Evolutionary conservation across 208 protist species (phyloP).

Genomic region (Leishmania aethiopica): DNA sequence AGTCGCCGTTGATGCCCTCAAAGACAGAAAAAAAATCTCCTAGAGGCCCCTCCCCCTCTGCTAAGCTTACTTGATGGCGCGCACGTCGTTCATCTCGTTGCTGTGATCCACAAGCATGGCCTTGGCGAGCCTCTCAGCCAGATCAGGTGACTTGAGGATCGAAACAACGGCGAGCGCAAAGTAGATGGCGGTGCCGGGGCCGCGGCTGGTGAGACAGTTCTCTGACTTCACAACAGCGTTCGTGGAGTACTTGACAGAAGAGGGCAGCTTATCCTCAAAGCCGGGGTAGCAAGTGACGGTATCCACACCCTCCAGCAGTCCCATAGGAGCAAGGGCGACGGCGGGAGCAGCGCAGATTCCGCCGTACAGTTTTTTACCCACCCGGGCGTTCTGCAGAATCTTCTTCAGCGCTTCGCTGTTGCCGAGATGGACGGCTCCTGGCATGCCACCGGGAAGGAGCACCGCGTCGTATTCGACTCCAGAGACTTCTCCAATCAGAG

Average conservation of each 20-base stretch:
- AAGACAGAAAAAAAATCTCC: not conserved
- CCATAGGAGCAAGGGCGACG: conserved; percentile 63
- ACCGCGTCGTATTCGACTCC: conserved; percentile 72
- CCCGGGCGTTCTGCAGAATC: conserved; percentile 63
- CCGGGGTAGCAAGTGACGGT: conserved; percentile 81
- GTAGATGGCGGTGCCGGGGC: conserved; percentile 84
- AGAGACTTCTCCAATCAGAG: conserved; percentile 63
- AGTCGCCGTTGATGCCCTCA: not conserved
- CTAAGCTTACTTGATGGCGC: conserved; percentile 15
- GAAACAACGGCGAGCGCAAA: conserved; percentile 81
- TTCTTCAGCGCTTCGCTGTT: conserved; percentile 65
- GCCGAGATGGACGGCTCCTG: conserved; percentile 71
- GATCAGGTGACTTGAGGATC: conserved; percentile 60
- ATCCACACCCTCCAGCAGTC: conserved; percentile 74
- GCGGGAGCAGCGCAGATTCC: conserved; percentile 87
- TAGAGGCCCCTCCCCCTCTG: not conserved
- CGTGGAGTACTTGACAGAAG: conserved; percentile 50
- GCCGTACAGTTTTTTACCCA: conserved; percentile 74
- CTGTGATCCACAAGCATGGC: conserved; percentile 68
- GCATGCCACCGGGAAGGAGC: conserved; percentile 81
- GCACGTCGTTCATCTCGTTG: conserved; percentile 32
- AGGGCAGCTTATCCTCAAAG: conserved; percentile 73
- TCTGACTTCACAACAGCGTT: conserved; percentile 75
- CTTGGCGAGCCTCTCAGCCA: conserved; percentile 66
- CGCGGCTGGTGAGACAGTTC: conserved; percentile 86